Evolutionary conservation across 441 rosid genomes (phyloP).

Genomic region (Populus trichocarpa): DNA sequence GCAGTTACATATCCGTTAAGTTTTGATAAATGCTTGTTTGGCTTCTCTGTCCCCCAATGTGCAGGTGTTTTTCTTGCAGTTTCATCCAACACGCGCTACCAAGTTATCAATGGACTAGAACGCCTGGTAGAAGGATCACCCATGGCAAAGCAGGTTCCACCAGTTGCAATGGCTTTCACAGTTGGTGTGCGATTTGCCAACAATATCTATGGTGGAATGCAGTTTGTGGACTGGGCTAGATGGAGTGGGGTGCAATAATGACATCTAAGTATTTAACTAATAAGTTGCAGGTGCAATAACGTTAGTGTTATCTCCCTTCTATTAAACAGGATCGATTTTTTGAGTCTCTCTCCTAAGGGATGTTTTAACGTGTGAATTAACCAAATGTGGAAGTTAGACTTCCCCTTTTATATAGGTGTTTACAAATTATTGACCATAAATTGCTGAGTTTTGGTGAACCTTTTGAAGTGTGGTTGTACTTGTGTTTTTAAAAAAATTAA

Average conservation of each 20-base stretch:
- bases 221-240: slow-evolving; percentile 98
- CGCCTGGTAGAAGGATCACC: slow-evolving; percentile 76
- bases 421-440: no score
- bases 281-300: no score
- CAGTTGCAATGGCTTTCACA: slow-evolving; percentile 78
- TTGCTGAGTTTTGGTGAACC: no score
- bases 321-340: no score
- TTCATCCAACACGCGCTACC: slow-evolving; percentile 89
- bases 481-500: no score
- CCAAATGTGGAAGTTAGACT: no score
- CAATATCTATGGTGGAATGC: slow-evolving; percentile 93
- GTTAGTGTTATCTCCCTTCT: no score
- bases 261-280: no score
- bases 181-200: slow-evolving; percentile 89
- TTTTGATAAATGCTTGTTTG: neutral
- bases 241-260: slow-evolving; percentile 83
- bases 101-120: slow-evolving; percentile 81
- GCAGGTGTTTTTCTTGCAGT: slow-evolving; percentile 84
- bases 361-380: no score
- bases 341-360: no score
- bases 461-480: no score
- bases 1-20: neutral
- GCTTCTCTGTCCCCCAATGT: neutral
- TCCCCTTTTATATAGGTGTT: no score
- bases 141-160: slow-evolving; percentile 73